Percentiles rank a stretch among this genome's conserved stretches.
phyloP scores from a whole-genome alignment of 768 basidiomycete genomes.

The Pulveroboletus sp. region DNA sequence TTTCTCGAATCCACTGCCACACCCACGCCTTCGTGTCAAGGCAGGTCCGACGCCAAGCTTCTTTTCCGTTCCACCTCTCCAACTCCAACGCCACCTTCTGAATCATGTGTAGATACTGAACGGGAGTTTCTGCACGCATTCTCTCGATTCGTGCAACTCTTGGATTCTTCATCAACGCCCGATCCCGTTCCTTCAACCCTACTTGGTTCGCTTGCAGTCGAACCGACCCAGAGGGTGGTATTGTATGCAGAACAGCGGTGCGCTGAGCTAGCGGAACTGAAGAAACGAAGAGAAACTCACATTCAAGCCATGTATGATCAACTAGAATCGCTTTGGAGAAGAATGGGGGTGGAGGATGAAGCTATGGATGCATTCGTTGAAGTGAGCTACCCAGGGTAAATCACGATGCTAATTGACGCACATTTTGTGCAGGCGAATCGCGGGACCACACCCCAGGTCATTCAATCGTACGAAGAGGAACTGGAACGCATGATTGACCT shows the following conservation, averaged over 20 bases:
- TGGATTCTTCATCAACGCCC: constrained; percentile 41
- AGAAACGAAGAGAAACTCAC: constrained; percentile 70
- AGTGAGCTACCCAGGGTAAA: constrained; percentile 19
- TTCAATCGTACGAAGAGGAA: constrained; percentile 86
- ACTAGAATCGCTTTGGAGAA: constrained; percentile 85
- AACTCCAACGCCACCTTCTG: constrained; percentile 7
- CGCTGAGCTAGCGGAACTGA: constrained; percentile 65
- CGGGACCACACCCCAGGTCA: constrained; percentile 75
- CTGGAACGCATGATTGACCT: constrained; percentile 86
- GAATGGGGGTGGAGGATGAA: constrained; percentile 74
- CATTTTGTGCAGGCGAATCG: constrained; percentile 42
- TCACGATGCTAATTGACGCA: not conserved
- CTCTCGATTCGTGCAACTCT: constrained; percentile 56
- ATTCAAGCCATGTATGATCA: constrained; percentile 96
- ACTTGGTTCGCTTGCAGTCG: constrained; percentile 47
- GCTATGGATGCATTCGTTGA: constrained; percentile 96
- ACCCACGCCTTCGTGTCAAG: constrained; percentile 48
- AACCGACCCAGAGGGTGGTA: constrained; percentile 75
- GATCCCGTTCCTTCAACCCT: constrained; percentile 21
- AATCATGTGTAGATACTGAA: constrained; percentile 9
- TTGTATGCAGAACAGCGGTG: constrained; percentile 63
- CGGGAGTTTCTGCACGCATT: constrained; percentile 58
- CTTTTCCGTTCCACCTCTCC: constrained; percentile 34
- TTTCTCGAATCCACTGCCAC: constrained; percentile 33
- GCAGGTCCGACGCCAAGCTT: constrained; percentile 31